These are phyloP conservation scores for Globisporangium heterothallicum DNA, from an alignment of 352 stramenopile species.

Conservation along the genomic window DNA sequence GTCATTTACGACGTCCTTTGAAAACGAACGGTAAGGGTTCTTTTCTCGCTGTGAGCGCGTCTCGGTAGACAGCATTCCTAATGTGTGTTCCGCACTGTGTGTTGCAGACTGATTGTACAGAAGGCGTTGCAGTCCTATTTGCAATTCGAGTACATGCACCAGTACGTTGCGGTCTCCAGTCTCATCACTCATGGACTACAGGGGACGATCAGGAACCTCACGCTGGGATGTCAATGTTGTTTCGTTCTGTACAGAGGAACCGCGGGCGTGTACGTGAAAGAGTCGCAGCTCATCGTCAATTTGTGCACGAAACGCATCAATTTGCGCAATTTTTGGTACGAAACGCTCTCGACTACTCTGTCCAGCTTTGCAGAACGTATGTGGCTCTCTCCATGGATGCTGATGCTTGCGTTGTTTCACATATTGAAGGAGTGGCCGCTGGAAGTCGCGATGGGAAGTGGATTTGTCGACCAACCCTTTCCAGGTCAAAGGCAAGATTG, in stretches of 20 bases:
- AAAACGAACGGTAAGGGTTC: slow-evolving; percentile 57
- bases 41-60: too few species aligned
- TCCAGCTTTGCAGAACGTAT: too few species aligned
- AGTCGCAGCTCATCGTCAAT: slow-evolving; percentile 61
- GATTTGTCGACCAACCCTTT: slow-evolving; percentile 49
- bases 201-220: too few species aligned
- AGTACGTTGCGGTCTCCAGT: slow-evolving; percentile 19
- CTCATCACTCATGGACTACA: too few species aligned
- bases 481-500: slow-evolving; percentile 51
- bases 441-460: slow-evolving; percentile 79
- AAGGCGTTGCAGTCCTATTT: slow-evolving; percentile 76
- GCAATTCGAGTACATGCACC: slow-evolving; percentile 82
- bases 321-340: slow-evolving; percentile 84
- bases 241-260: slow-evolving; percentile 40
- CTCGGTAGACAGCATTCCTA: too few species aligned
- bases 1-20: slow-evolving; percentile 37
- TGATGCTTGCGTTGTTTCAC: too few species aligned
- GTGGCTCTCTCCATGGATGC: too few species aligned
- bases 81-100: neutral
- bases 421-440: slow-evolving; percentile 67
- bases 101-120: slow-evolving; percentile 41
- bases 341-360: too few species aligned
- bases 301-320: slow-evolving; percentile 85
- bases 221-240: neutral
- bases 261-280: slow-evolving; percentile 71